Conservation (phyloP, 805 yeast genomes). For the Jamesozyma hellenica region DNA sequence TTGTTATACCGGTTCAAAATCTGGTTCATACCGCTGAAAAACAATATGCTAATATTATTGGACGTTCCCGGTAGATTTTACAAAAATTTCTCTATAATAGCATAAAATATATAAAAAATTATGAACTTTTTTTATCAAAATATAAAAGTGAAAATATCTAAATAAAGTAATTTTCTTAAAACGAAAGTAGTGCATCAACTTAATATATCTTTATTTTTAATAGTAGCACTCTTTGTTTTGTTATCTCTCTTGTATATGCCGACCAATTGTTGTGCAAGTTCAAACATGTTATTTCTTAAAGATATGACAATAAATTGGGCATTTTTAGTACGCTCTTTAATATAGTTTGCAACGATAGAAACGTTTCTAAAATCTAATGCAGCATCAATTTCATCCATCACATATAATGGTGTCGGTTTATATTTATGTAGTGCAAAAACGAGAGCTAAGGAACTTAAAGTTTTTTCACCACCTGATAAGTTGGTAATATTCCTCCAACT, state of each 20-base stretch:
- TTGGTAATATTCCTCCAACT: constrained; percentile 95
- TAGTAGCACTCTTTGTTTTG: constrained; percentile 76
- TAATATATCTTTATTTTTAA: constrained; percentile 52
- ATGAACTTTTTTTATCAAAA: background rate
- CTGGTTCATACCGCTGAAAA: constrained; percentile 56
- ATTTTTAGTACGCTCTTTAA: constrained; percentile 87
- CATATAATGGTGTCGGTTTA: constrained; percentile 94
- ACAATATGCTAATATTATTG: constrained; percentile 35
- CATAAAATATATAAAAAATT: background rate
- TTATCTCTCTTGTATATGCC: constrained; percentile 92
- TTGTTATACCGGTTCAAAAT: constrained; percentile 63
- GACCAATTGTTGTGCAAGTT: constrained; percentile 83
- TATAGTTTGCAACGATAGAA: constrained; percentile 93
- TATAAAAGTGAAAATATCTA: too few species aligned
- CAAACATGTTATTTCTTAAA: constrained; percentile 94
- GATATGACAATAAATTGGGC: constrained; percentile 96
- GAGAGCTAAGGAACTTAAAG: constrained; percentile 84
- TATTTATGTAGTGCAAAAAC: constrained; percentile 94
- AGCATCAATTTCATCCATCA: constrained; percentile 99
- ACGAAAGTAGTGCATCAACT: background rate
- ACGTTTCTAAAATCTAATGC: constrained; percentile 96
- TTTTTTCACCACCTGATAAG: constrained; percentile 95
- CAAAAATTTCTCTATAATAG: too few species aligned
- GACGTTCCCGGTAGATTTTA: constrained; percentile 25
- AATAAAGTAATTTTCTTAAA: too few species aligned